A percentile compares a stretch with the other conserved stretches of the same genome.
Evolutionary conservation across 1,139 yeast genomes (phyloP).

Genomic region (Diutina ranongensis): DNA sequence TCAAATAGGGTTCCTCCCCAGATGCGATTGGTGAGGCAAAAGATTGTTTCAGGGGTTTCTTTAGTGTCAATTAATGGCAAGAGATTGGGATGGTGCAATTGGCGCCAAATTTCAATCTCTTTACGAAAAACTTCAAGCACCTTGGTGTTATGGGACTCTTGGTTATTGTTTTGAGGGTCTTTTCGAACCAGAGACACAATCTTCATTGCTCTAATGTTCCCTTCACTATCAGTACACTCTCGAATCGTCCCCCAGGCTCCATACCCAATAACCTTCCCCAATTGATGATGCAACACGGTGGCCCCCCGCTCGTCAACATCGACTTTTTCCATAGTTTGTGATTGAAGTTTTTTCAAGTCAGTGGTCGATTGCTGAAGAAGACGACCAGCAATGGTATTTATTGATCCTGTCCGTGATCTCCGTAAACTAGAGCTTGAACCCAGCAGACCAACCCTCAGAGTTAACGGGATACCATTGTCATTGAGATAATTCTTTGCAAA

Average conservation of each 20-base stretch:
- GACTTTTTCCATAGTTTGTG: slow-evolving; percentile 12
- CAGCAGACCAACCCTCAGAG: slow-evolving; percentile 8
- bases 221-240: slow-evolving; percentile 40
- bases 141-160: slow-evolving; percentile 8
- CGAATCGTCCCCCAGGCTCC: slow-evolving; percentile 94
- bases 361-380: slow-evolving; percentile 30
- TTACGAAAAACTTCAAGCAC: slow-evolving; percentile 45
- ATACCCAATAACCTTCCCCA: slow-evolving; percentile 74
- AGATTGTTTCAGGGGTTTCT: slow-evolving; percentile 53
- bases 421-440: slow-evolving; percentile 19
- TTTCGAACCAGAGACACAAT: slow-evolving; percentile 49
- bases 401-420: slow-evolving; percentile 19
- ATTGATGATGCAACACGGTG: slow-evolving; percentile 41
- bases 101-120: slow-evolving; percentile 69
- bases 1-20: slow-evolving; percentile 80
- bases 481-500: slow-evolving; percentile 26
- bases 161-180: slow-evolving; percentile 5
- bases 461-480: slow-evolving; percentile 10
- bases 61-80: slow-evolving; percentile 50
- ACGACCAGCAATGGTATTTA: slow-evolving; percentile 33
- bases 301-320: slow-evolving; percentile 54
- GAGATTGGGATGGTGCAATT: slow-evolving; percentile 52
- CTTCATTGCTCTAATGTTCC: slow-evolving; percentile 58
- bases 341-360: slow-evolving; percentile 20
- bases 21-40: slow-evolving; percentile 63